Evolutionary conservation across 768 basidiomycete species (phyloP), one percentile per base, ranked within the genome.

Genomic region (Suillus subluteus): DNA sequence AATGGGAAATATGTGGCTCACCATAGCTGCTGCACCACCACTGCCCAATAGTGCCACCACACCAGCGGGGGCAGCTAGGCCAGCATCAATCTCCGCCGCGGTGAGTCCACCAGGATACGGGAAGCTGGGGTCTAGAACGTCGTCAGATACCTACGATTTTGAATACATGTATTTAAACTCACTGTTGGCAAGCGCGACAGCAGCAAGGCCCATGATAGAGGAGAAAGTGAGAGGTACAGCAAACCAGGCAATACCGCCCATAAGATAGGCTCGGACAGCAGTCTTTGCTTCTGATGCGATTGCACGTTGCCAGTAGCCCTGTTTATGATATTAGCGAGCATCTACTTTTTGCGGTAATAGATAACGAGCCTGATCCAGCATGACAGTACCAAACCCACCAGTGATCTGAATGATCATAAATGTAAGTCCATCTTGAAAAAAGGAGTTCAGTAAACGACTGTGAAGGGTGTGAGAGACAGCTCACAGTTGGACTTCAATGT

Each of bases 181-280:
- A 70, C 69, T 62, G 26, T 66, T 70, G 50, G 66, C 59, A 18
- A 78, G 72, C 21, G 73, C 78, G 55, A 74, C 71, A 7, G 74
- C 76, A 38, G 74, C 70, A n/a, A 80, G 73, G 23, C 80, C 79
- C 66, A 81, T 75, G 26, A 72, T 74, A 0, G 81, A 80, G 12
- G 77, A 81, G 58, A 78, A 79, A 2, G 76, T 71, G 50, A 80
- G 80, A 15, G 81, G 80, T 26, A 81, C 78, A 8, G 79, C 76
- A 41, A 81, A 80, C 79, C 79, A 80, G 7, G 79, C 77, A 59
- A 82, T 67, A 16, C 80, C 81, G 21, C 80, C 80, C 35, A 80
- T 71, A 62, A 82, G 72, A 67, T 80, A 81, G 0, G 79, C 79
- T n/a, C 72, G 73, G 35, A 77, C 79, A 3, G 79, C 78, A n/a